Evolutionary conservation across 345 rosid genomes (phyloP).

Genomic region (Camelina neglecta): DNA sequence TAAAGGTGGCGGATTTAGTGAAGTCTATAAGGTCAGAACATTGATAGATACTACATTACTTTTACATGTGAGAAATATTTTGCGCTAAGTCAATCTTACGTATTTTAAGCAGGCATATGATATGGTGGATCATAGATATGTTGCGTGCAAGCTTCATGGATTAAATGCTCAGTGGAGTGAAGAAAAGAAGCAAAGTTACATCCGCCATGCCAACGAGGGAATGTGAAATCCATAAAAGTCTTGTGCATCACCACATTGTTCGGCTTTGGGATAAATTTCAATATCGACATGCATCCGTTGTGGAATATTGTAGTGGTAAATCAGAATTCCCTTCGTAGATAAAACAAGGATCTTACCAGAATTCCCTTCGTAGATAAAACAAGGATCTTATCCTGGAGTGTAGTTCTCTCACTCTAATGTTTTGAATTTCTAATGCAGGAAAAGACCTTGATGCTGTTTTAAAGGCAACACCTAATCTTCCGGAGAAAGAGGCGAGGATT

Average conservation of each 20-base stretch:
- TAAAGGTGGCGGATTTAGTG: slow-evolving; percentile 94
- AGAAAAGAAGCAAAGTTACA: slow-evolving; percentile 98
- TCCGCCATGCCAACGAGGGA: slow-evolving; percentile 92
- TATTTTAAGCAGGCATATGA: slow-evolving; percentile 95
- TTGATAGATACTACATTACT: slow-evolving; percentile 23
- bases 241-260: slow-evolving; percentile 98
- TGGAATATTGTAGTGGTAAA: slow-evolving; percentile 95
- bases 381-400: slow-evolving; percentile 12
- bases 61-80: slow-evolving; percentile 34
- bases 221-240: slow-evolving; percentile 93
- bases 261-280: slow-evolving; percentile 97
- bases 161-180: slow-evolving; percentile 99
- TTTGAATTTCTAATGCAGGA: slow-evolving; percentile 54
- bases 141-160: slow-evolving; percentile 98
- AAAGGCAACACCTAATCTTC: slow-evolving; percentile 90
- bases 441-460: slow-evolving; percentile 98
- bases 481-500: slow-evolving; percentile 96
- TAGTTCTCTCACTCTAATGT: slow-evolving; percentile 21
- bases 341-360: slow-evolving; percentile 18
- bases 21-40: slow-evolving; percentile 96
- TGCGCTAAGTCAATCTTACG: slow-evolving; percentile 32
- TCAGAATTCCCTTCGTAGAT: slow-evolving; percentile 27
- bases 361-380: slow-evolving; percentile 17
- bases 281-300: slow-evolving; percentile 92
- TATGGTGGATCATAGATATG: slow-evolving; percentile 93